Evolutionary conservation across 2,329 filamentous ascomycete genomes (phyloP).

Genomic region (Phyllosticta paracitricarpa): DNA sequence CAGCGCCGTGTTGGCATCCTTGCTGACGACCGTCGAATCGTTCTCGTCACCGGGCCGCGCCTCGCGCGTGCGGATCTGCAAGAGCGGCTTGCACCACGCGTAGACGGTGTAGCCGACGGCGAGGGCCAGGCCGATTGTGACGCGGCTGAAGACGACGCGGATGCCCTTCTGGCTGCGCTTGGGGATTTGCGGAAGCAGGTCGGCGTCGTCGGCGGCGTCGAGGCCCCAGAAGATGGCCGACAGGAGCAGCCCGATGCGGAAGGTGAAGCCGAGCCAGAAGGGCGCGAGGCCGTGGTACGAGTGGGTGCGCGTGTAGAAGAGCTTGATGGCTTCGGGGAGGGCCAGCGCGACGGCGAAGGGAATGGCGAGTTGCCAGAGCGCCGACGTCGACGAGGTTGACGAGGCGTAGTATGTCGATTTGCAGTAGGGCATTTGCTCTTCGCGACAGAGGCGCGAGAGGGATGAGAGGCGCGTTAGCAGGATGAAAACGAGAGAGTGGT

Average conservation of each 20-base stretch:
- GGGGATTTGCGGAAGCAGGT: slow-evolving; percentile 57
- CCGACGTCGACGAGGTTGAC: slow-evolving; percentile 81
- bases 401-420: slow-evolving; percentile 93
- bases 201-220: slow-evolving; percentile 76
- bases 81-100: slow-evolving; percentile 73
- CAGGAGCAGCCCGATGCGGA: slow-evolving; percentile 66
- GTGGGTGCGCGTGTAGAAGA: slow-evolving; percentile 69
- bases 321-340: slow-evolving; percentile 65
- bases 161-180: slow-evolving; percentile 58
- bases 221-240: slow-evolving; percentile 78
- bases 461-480: slow-evolving; percentile 70
- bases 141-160: slow-evolving; percentile 69
- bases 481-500: slow-evolving; percentile 78
- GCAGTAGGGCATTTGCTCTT: slow-evolving; percentile 98
- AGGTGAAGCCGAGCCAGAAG: slow-evolving; percentile 70
- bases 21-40: slow-evolving; percentile 21
- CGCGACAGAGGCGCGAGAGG: slow-evolving; percentile 83
- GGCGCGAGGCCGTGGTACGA: slow-evolving; percentile 83
- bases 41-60: slow-evolving; percentile 14
- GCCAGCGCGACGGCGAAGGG: slow-evolving; percentile 63
- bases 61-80: slow-evolving; percentile 52
- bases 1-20: slow-evolving; percentile 37
- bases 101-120: slow-evolving; percentile 79
- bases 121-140: slow-evolving; percentile 68
- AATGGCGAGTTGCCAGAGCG: slow-evolving; percentile 76